Evolutionary conservation across 2,329 filamentous ascomycete species (phyloP).

Genomic region (Ploettnerulaceae sp.): DNA sequence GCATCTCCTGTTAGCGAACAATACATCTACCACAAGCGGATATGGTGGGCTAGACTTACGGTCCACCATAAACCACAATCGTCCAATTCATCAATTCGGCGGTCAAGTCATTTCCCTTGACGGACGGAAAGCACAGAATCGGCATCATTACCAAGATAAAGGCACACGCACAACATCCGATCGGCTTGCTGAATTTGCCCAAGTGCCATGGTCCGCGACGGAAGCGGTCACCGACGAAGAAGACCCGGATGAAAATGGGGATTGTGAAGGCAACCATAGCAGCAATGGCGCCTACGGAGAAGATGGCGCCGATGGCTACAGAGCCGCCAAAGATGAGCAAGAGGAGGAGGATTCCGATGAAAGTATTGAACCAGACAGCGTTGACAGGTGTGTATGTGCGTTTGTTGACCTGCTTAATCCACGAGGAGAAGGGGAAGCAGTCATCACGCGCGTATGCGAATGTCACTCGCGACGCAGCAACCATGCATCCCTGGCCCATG

Average conservation of each 20-base stretch:
- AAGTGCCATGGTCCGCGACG: conserved; percentile 62
- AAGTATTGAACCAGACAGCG: conserved; percentile 59
- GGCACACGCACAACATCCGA: conserved; percentile 48
- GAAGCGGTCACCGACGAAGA: conserved; percentile 57
- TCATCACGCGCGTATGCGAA: conserved; percentile 67
- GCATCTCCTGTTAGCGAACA: neutral
- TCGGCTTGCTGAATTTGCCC: conserved; percentile 51
- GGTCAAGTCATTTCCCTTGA: conserved; percentile 48
- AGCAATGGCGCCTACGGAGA: conserved; percentile 62
- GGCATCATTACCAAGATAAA: conserved; percentile 64
- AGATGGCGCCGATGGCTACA: conserved; percentile 58
- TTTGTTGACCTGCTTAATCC: conserved; percentile 55
- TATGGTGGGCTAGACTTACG: conserved; percentile 30
- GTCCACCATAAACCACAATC: conserved; percentile 55
- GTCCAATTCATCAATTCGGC: conserved; percentile 59
- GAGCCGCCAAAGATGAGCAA: conserved; percentile 58
- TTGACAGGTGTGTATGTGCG: conserved; percentile 60
- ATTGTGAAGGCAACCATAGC: conserved; percentile 56
- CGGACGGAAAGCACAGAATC: conserved; percentile 57
- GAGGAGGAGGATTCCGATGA: conserved; percentile 52
- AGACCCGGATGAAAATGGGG: conserved; percentile 51
- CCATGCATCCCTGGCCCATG: conserved; percentile 69
- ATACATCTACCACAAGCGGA: neutral
- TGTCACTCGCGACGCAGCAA: conserved; percentile 57
- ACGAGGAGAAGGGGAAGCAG: conserved; percentile 55